phyloP scores from a whole-genome alignment of 2,329 filamentous ascomycete species.

The Talaromyces marneffei region DNA sequence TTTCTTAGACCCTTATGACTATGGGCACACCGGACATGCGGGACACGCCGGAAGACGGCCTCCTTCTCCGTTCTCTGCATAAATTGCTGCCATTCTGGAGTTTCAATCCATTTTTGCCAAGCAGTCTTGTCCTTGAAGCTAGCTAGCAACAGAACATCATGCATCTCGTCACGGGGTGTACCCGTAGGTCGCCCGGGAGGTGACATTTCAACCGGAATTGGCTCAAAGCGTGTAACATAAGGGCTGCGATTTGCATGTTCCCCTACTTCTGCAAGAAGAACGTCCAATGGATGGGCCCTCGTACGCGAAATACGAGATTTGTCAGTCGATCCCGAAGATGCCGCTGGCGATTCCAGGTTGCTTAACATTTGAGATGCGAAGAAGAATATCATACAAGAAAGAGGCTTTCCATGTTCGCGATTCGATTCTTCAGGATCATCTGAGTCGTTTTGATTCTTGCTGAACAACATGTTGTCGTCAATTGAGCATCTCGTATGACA shows the following conservation, averaged over 20 bases:
- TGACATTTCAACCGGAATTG: constrained; percentile 23
- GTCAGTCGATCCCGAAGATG: constrained; percentile 14
- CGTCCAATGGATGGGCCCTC: constrained; percentile 20
- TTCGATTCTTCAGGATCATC: neutral
- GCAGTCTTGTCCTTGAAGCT: constrained; percentile 23
- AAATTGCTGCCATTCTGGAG: constrained; percentile 25
- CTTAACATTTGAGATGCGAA: constrained; percentile 25
- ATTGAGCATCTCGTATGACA: neutral
- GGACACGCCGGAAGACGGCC: constrained; percentile 22
- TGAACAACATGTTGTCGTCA: constrained; percentile 7
- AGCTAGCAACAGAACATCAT: constrained; percentile 24
- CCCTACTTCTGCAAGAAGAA: constrained; percentile 20
- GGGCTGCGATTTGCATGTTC: constrained; percentile 22
- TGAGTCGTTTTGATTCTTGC: constrained; percentile 3
- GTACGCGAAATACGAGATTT: constrained; percentile 3
- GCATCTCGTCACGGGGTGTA: constrained; percentile 20
- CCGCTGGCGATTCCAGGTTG: constrained; percentile 19
- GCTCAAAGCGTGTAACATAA: constrained; percentile 23
- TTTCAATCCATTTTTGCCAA: constrained; percentile 20
- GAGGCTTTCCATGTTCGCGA: constrained; percentile 11
- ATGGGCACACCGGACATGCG: constrained; percentile 26
- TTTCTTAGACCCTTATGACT: constrained; percentile 24
- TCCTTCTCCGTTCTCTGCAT: constrained; percentile 23
- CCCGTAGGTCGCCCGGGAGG: constrained; percentile 15
- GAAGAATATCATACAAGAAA: constrained; percentile 25